Evolutionary conservation across 148 eudicot genomes (phyloP), one percentile per base, ranked within the genome.

Genomic region (Fagopyrum esculentum): DNA sequence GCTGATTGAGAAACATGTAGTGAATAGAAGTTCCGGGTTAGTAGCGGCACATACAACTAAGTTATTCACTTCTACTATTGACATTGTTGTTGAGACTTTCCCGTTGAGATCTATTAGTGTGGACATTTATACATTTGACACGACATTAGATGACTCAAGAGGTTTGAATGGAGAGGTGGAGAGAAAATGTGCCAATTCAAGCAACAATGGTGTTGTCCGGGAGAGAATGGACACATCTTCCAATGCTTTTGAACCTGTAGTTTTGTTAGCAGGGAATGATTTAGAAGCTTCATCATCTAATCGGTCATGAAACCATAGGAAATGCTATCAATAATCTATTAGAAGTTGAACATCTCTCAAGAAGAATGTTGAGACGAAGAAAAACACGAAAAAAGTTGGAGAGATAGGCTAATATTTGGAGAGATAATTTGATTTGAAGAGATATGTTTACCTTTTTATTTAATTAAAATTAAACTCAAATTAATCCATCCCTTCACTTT

Each of bases 21-120:
- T 71, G 59, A 45, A 15, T 77, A 76, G 30, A 50, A 45, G 15
- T 13, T 10, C 52, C 29, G 59, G 51, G 71, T 46, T 61, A 11
- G 40, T 29, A 45, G 59, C 19, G 49, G 61, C 73, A 47, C 26
- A 54, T n/a, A 69, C 63, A 6, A 10, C 12, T 68, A 40, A 74
- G 56, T 75, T 71, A 44, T 70, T 57, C 30, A 68, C n/a, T 70
- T 22, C 75, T 19, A 77, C 77, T 35, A 77, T 77, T 50, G 82
- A 86, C 30, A 70, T 90, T 44, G 71, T 74, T 16, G 88, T 86
- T 64, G 98, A 91, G 83, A 89, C 85, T 12, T 91, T 92, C 83
- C 96, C 96, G 10, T 60, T 88, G 74, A 77, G 78, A 71, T 84
- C 86, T 22, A 78, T 78, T 77, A 72, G 84, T 57, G 77, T 66